Conservation (phyloP, 371 early-diverging fungal genomes). For the Mucor piriformis region DNA sequence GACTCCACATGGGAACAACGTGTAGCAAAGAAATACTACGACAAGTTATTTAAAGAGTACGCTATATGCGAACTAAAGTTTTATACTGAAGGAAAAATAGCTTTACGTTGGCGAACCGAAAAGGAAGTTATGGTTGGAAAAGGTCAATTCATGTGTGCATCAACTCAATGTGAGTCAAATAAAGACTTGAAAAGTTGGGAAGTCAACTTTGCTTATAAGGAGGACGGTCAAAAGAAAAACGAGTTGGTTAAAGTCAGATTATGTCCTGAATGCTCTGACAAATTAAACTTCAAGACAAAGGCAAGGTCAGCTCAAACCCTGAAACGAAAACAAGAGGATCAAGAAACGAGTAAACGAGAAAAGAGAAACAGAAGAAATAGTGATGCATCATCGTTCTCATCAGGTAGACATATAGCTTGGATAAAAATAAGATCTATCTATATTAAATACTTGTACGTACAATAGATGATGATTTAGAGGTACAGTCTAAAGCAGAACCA, state of each 20-base stretch:
- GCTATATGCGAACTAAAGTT: constrained; percentile 76
- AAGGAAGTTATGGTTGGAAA: constrained; percentile 78
- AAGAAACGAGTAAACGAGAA: not conserved
- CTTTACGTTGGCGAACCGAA: constrained; percentile 84
- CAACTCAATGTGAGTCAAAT: constrained; percentile 54
- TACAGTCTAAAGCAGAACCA: constrained; percentile 14
- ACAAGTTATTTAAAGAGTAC: constrained; percentile 84
- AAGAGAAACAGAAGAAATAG: constrained; percentile 1
- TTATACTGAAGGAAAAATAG: constrained; percentile 79
- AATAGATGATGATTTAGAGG: constrained; percentile 11
- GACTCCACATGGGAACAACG: constrained; percentile 75
- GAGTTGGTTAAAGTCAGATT: constrained; percentile 83
- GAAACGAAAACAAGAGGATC: constrained; percentile 7
- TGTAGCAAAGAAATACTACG: constrained; percentile 85
- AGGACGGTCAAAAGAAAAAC: constrained; percentile 71
- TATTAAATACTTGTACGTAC: not conserved
- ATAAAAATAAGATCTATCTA: not conserved
- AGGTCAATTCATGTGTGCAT: constrained; percentile 77
- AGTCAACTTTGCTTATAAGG: constrained; percentile 83
- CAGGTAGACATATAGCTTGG: not conserved
- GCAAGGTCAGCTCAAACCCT: constrained; percentile 29
- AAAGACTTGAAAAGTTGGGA: constrained; percentile 76
- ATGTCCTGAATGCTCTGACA: constrained; percentile 68
- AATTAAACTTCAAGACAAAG: constrained; percentile 43
- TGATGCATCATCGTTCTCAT: not conserved